These are phyloP conservation scores for Oryza coarctata DNA, from an alignment of 176 grass and related monocot genomes.

Conservation along the genomic window DNA sequence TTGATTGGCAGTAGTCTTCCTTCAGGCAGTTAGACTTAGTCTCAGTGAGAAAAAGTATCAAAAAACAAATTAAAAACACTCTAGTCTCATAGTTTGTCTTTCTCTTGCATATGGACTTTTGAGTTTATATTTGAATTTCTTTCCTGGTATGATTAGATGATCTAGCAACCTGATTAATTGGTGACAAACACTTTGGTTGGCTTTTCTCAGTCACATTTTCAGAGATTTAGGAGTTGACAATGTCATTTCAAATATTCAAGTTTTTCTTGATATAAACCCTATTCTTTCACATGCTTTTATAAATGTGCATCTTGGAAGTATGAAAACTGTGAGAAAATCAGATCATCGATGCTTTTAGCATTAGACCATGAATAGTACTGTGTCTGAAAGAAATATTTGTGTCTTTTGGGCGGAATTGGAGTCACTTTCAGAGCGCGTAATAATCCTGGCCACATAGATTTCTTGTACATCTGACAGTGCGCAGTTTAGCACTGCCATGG, in stretches of 20 bases:
- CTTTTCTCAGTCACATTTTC: neutral
- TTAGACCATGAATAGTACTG: neutral
- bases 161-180: neutral
- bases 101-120: neutral
- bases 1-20: neutral
- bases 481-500: neutral
- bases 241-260: neutral
- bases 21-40: neutral
- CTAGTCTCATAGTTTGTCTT: neutral
- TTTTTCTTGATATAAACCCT: neutral
- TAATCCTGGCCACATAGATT: neutral
- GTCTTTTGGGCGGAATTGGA: neutral
- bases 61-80: neutral
- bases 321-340: neutral
- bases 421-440: neutral
- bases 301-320: neutral
- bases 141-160: neutral
- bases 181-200: neutral
- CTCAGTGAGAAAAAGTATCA: neutral
- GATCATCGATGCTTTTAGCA: neutral
- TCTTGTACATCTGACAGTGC: neutral
- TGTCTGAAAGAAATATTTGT: neutral
- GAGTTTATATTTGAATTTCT: neutral
- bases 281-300: neutral
- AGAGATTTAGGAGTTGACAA: neutral